These are phyloP conservation scores for Boletus reticulatus DNA, from an alignment of 768 basidiomycete species.

Conservation along the genomic window DNA sequence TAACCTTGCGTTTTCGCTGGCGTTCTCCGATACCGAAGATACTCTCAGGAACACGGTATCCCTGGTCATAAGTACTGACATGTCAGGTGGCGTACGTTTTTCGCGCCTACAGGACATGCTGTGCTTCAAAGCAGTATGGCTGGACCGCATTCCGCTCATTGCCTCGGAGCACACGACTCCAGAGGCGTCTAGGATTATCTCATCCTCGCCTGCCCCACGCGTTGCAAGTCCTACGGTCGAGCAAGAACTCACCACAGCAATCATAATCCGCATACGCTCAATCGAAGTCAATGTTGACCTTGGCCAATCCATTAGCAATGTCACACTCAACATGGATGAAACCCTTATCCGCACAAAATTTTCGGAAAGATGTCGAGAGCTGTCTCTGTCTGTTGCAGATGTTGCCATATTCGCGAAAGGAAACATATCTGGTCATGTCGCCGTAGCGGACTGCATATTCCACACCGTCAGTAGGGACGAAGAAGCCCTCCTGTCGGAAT, in stretches of 20 bases:
- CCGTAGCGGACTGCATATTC: conserved; percentile 71
- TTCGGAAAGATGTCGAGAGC: conserved; percentile 56
- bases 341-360: conserved; percentile 65
- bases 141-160: conserved; percentile 82
- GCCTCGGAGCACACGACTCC: conserved; percentile 36
- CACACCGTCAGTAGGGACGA: conserved; percentile 64
- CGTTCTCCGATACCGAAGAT: conserved; percentile 55
- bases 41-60: conserved; percentile 52
- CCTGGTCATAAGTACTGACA: conserved; percentile 79
- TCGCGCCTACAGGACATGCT: conserved; percentile 89
- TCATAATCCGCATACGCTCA: conserved; percentile 70
- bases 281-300: conserved; percentile 79
- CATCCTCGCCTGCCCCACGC: conserved; percentile 15
- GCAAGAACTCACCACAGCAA: conserved; percentile 54
- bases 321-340: conserved; percentile 63
- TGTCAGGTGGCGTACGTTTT: conserved; percentile 76
- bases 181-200: conserved; percentile 17
- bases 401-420: conserved; percentile 58
- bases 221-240: conserved; percentile 17
- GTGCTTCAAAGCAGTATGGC: conserved; percentile 94
- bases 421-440: conserved; percentile 66
- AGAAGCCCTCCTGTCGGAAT: conserved; percentile 33
- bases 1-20: conserved; percentile 76
- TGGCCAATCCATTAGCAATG: conserved; percentile 77
- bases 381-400: conserved; percentile 64